Percentiles rank a stretch among this genome's conserved stretches.
phyloP scores from a whole-genome alignment of 495 filamentous ascomycete species.

The Lasiosphaeria miniovina region DNA sequence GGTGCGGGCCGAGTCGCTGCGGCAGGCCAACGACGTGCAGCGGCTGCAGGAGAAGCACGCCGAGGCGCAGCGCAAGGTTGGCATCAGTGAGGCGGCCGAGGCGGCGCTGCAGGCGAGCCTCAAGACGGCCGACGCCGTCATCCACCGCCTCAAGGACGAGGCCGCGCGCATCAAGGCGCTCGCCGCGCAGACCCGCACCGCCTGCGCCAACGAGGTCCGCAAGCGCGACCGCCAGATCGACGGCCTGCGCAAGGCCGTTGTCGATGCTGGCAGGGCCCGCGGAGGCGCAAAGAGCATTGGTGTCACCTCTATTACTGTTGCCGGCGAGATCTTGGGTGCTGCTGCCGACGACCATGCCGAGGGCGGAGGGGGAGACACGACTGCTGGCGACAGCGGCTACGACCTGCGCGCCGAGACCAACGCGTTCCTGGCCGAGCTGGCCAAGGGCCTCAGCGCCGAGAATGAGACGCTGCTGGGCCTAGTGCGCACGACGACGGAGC shows the following conservation, averaged over 20 bases:
- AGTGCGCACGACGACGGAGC: constrained; percentile 65
- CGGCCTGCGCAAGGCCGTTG: constrained; percentile 74
- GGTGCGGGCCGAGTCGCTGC: constrained; percentile 66
- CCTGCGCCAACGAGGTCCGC: constrained; percentile 88
- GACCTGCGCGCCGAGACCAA: constrained; percentile 83
- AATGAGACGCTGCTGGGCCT: constrained; percentile 81
- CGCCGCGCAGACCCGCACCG: constrained; percentile 74
- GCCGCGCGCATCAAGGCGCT: constrained; percentile 70
- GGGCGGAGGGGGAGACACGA: constrained; percentile 36
- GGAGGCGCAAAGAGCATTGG: constrained; percentile 47
- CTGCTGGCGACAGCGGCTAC: constrained; percentile 60
- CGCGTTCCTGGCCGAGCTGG: constrained; percentile 84
- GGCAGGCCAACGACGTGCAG: constrained; percentile 58
- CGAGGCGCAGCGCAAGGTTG: constrained; percentile 72
- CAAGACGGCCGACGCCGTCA: constrained; percentile 64
- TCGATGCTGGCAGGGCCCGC: constrained; percentile 47
- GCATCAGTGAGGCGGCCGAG: constrained; percentile 70
- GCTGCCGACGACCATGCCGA: background rate
- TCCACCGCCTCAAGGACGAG: constrained; percentile 74
- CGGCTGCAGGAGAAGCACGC: constrained; percentile 64
- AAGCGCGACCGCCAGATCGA: constrained; percentile 88
- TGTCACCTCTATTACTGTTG: constrained; percentile 55
- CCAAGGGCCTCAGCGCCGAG: constrained; percentile 86
- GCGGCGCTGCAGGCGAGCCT: constrained; percentile 65
- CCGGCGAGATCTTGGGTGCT: constrained; percentile 33